phyloP scores from a whole-genome alignment of 495 filamentous ascomycete genomes.

The Penicillium tannophilum region DNA sequence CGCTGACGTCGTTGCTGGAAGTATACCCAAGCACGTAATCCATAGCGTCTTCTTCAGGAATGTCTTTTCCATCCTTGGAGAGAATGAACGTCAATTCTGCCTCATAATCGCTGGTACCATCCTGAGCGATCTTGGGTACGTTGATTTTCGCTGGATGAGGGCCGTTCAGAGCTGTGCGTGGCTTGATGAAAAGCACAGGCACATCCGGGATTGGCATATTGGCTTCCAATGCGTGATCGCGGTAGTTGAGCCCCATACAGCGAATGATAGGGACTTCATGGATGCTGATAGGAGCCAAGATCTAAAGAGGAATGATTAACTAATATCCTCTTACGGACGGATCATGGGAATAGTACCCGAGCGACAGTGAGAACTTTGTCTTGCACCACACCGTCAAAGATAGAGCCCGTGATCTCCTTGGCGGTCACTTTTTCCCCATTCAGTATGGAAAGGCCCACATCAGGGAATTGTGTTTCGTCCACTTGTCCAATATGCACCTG shows the following conservation, averaged over 20 bases:
- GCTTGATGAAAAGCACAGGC: constrained; percentile 74
- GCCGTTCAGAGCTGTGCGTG: constrained; percentile 61
- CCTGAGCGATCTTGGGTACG: constrained; percentile 42
- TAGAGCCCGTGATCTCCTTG: neutral
- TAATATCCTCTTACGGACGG: neutral
- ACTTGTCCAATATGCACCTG: neutral
- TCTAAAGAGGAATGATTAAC: neutral
- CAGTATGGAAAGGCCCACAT: neutral
- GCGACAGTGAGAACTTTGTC: neutral
- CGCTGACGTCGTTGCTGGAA: constrained; percentile 69
- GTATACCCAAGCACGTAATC: constrained; percentile 69
- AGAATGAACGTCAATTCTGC: constrained; percentile 70
- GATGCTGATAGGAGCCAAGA: neutral
- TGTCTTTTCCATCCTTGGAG: constrained; percentile 60
- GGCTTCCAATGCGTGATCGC: constrained; percentile 61
- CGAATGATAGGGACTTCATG: constrained; percentile 43
- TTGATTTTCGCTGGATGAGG: constrained; percentile 51
- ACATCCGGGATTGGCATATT: constrained; percentile 67
- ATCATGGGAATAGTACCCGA: neutral
- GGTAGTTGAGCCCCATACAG: constrained; percentile 74
- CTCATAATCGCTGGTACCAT: constrained; percentile 65
- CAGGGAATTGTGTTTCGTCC: neutral
- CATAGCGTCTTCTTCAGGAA: constrained; percentile 62
- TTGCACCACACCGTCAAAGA: neutral
- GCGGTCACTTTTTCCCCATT: neutral